Evolutionary conservation across 306 rosid species (phyloP).

Genomic region (Prosopis cineraria): DNA sequence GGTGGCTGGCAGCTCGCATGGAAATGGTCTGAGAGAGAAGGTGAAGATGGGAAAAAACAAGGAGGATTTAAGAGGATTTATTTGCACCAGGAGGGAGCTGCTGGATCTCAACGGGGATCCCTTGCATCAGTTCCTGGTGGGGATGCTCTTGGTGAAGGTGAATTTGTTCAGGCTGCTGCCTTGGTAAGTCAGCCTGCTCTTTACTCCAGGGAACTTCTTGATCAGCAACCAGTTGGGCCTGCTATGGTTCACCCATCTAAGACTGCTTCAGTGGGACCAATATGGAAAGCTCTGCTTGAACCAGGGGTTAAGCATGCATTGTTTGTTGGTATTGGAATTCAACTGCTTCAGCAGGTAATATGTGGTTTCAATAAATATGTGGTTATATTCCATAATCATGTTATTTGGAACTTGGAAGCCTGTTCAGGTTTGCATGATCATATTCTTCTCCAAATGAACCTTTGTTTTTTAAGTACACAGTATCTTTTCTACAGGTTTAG

Average conservation of each 20-base stretch:
- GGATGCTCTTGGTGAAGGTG: constrained; percentile 60
- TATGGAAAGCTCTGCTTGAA: constrained; percentile 54
- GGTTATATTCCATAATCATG: constrained; percentile 25
- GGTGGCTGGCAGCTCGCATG: constrained; percentile 98
- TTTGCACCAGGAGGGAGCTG: constrained; percentile 74
- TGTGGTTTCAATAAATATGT: constrained; percentile 28
- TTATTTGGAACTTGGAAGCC: constrained; percentile 7
- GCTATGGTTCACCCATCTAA: constrained; percentile 68
- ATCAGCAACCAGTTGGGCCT: constrained; percentile 59
- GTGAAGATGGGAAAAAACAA: constrained; percentile 62
- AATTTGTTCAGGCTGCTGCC: constrained; percentile 84
- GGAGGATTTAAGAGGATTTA: constrained; percentile 85
- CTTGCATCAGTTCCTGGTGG: constrained; percentile 70
- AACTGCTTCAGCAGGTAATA: constrained; percentile 48
- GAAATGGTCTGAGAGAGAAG: constrained; percentile 85
- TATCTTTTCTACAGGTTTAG: neutral
- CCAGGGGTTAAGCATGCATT: constrained; percentile 66
- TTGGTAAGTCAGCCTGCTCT: constrained; percentile 94
- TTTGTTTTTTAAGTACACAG: neutral
- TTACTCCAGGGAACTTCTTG: constrained; percentile 64
- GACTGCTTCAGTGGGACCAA: constrained; percentile 54
- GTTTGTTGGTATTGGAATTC: constrained; percentile 63
- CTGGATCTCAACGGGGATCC: constrained; percentile 78
- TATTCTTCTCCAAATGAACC: constrained; percentile 2
- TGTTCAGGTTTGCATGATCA: neutral